Percentiles rank a stretch among this genome's conserved stretches.
phyloP scores from a whole-genome alignment of 2,329 filamentous ascomycete species.

The Paracamarosporium sp. region DNA sequence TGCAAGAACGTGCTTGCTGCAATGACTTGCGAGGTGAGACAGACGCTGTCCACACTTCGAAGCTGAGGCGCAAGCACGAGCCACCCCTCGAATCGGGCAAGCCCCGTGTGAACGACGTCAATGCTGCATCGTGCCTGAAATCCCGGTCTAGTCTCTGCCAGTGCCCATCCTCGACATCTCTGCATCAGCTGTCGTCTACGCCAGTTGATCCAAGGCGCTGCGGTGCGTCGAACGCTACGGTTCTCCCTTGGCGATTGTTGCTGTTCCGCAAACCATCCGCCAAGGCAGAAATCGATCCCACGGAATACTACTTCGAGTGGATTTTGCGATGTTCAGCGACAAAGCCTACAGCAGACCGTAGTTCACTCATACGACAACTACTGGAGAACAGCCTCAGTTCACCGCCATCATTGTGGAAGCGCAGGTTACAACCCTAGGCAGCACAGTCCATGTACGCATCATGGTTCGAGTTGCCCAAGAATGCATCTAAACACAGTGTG shows the following conservation, averaged over 20 bases:
- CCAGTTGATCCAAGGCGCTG: neutral
- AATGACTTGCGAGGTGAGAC: constrained; percentile 19
- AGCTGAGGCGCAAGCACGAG: constrained; percentile 21
- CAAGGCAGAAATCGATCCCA: neutral
- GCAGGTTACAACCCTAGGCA: too few relatives aligned
- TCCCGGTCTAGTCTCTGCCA: neutral
- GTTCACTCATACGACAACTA: too few relatives aligned
- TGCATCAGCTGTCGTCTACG: neutral
- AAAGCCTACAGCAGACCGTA: too few relatives aligned
- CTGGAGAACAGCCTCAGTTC: too few relatives aligned
- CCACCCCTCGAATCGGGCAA: constrained; percentile 16
- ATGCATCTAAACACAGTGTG: too few relatives aligned
- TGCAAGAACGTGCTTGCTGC: constrained; percentile 12
- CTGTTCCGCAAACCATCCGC: neutral
- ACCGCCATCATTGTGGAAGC: too few relatives aligned
- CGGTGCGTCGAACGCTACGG: neutral
- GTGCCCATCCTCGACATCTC: neutral
- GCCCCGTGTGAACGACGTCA: constrained; percentile 12
- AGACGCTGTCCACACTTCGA: constrained; percentile 11
- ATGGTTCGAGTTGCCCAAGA: too few relatives aligned
- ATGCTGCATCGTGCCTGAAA: constrained; percentile 14
- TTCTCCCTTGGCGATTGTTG: neutral
- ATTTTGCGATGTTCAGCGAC: too few relatives aligned
- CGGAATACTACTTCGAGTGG: too few relatives aligned
- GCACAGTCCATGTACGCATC: too few relatives aligned